Conservation (phyloP, 176 grass and related monocot genomes). For the Saccharum officinarum region DNA sequence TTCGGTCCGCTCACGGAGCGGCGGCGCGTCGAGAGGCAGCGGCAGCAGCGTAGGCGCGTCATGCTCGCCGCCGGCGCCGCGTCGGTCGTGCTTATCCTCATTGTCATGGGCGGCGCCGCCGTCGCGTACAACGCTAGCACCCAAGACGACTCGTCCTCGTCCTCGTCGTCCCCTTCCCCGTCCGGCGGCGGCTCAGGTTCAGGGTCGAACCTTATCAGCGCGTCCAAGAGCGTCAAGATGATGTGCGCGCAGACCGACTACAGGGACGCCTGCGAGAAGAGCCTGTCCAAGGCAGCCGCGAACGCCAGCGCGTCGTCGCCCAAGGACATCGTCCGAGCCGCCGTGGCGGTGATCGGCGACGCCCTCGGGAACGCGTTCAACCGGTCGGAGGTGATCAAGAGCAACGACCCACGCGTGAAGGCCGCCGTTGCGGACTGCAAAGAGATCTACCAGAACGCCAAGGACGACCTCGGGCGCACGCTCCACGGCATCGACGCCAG, state of each 20-base stretch:
- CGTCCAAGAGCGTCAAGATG: conserved; percentile 48
- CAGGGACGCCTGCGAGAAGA: conserved; percentile 54
- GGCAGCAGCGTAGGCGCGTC: conserved; percentile 47
- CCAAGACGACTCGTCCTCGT: not conserved
- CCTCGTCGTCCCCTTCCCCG: not conserved
- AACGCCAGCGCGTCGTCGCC: conserved; percentile 51
- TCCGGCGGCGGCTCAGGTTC: not conserved
- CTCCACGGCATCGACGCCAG: conserved; percentile 41
- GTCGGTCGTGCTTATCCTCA: conserved; percentile 53
- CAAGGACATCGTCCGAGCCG: conserved; percentile 53
- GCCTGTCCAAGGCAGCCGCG: conserved; percentile 43
- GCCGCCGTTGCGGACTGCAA: conserved; percentile 59
- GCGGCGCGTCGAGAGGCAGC: conserved; percentile 53
- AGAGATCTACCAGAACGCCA: conserved; percentile 51
- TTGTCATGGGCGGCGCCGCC: conserved; percentile 49
- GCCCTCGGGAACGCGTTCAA: conserved; percentile 47
- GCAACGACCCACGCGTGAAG: conserved; percentile 50
- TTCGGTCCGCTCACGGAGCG: conserved; percentile 66
- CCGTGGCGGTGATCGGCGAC: conserved; percentile 50
- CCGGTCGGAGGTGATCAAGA: conserved; percentile 23
- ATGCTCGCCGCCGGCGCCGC: conserved; percentile 38
- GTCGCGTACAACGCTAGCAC: conserved; percentile 34
- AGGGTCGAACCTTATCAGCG: not conserved
- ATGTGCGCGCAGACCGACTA: conserved; percentile 62
- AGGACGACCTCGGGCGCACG: conserved; percentile 45